Conservation (phyloP, 1,139 yeast species). For the Wickerhamomyces sp. region DNA sequence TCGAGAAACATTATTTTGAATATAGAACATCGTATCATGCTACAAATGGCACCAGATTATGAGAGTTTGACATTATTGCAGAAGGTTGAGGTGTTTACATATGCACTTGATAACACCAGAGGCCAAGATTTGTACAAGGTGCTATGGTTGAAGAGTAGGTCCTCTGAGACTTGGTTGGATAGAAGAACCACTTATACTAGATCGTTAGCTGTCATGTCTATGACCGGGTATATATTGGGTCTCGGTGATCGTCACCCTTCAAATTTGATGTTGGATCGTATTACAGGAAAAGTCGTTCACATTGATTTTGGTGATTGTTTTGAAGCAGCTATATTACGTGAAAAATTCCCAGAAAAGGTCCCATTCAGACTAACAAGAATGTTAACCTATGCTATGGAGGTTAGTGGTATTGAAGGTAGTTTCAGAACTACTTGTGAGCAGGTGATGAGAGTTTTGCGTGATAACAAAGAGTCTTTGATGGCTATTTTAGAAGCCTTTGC, state of each 20-base stretch:
- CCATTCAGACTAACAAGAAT: slow-evolving; percentile 96
- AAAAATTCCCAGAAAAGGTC: slow-evolving; percentile 96
- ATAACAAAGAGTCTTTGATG: slow-evolving; percentile 93
- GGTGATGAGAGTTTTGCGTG: slow-evolving; percentile 92
- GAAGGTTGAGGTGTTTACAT: slow-evolving; percentile 94
- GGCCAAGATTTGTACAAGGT: slow-evolving; percentile 97
- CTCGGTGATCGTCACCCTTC: slow-evolving; percentile 98
- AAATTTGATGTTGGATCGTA: slow-evolving; percentile 89
- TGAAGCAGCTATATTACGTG: slow-evolving; percentile 95
- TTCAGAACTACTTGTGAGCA: slow-evolving; percentile 95
- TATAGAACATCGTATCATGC: slow-evolving; percentile 92
- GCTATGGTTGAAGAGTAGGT: slow-evolving; percentile 90
- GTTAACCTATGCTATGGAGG: slow-evolving; percentile 99
- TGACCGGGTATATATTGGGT: slow-evolving; percentile 96
- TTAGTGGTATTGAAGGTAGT: slow-evolving; percentile 97
- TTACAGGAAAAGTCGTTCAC: slow-evolving; percentile 92
- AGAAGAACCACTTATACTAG: slow-evolving; percentile 94
- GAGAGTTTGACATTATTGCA: slow-evolving; percentile 84
- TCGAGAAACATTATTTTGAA: slow-evolving; percentile 83
- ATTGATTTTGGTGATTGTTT: slow-evolving; percentile 99
- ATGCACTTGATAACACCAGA: slow-evolving; percentile 90
- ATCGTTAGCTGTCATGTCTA: slow-evolving; percentile 96
- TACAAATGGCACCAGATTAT: slow-evolving; percentile 98
- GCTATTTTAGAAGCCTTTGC: slow-evolving; percentile 98
- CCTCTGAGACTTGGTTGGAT: slow-evolving; percentile 97